These are phyloP conservation scores for Anthracocystis walkeri DNA, from an alignment of 1,284 basidiomycete genomes.

Conservation along the genomic window DNA sequence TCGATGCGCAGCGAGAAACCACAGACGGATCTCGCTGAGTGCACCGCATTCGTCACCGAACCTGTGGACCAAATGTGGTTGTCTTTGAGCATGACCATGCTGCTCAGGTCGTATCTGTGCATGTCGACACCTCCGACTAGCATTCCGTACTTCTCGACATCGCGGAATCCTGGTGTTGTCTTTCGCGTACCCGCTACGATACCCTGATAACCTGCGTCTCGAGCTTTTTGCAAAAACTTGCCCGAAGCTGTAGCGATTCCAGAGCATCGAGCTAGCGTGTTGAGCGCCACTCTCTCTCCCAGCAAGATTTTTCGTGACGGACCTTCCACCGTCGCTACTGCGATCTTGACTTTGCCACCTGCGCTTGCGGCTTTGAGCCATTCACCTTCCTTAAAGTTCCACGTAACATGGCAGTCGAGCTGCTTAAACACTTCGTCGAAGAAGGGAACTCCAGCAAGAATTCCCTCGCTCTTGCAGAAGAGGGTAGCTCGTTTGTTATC, in stretches of 20 bases:
- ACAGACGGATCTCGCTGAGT: conserved; percentile 85
- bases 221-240: conserved; percentile 82
- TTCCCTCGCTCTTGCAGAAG: conserved; percentile 84
- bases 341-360: conserved; percentile 74
- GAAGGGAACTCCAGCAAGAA: conserved; percentile 95
- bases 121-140: conserved; percentile 95
- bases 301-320: conserved; percentile 89
- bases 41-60: conserved; percentile 88
- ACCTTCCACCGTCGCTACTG: conserved; percentile 88
- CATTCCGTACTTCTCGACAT: conserved; percentile 99
- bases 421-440: conserved; percentile 92
- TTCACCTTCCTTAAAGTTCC: conserved; percentile 89
- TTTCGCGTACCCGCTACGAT: conserved; percentile 95
- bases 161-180: conserved; percentile 94
- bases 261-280: conserved; percentile 92
- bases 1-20: conserved; percentile 94
- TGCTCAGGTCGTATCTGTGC: conserved; percentile 94
- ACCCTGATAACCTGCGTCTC: conserved; percentile 83
- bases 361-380: conserved; percentile 68
- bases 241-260: conserved; percentile 96
- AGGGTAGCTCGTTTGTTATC: conserved; percentile 85
- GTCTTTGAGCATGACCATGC: conserved; percentile 99
- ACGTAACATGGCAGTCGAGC: conserved; percentile 91
- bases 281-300: conserved; percentile 93
- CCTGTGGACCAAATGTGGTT: conserved; percentile 99